Base-by-base conservation (phyloP, 169 alveolate species). In the Eimeria necatrix region DNA sequence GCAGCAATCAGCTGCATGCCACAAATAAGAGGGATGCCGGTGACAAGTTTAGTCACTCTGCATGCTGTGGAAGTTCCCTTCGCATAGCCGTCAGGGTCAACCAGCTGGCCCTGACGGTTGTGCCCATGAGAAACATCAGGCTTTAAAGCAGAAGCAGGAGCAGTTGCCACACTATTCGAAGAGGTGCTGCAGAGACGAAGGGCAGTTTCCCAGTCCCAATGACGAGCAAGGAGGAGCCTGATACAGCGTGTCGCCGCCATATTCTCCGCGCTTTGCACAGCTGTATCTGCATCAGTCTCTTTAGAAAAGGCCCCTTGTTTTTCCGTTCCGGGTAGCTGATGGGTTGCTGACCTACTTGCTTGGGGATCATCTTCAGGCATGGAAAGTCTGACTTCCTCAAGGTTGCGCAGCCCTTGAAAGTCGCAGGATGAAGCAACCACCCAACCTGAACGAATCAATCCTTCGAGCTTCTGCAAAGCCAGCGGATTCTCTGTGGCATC, bases 201-300 rank as follows among this genome's bases (percentile, higher is more conserved):
- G 71, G n/a, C 51, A 51, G 71, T 48, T 53, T 81, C 90, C 90
- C 90, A 81, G 51, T 81, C 90, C 90, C 90, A 81, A 49, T 59
- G 56, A 24, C 90, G 90, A 6, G 90, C 73, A 0, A 81, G 51
- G 12, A 81, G 73, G 46, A 81, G 90, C 53, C 90, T 81, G 71
- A 53, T 22, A 49, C 20, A 59, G 12, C 64, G 68, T 18, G 14
- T 48, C 60, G 70, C 70, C n/a, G 70, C 7, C 24, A 59, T 4
- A 3, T 6, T n/a, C 16, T 6, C 70, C 24, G 14, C 80, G 22
- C 48, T 68, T 68, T 68, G 80, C 26, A n/a, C 46, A 20, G 4
- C 0, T 16, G 80, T 9, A 9, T 18, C 80, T 20, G 14, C 80
- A 18, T 16, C 32, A 20, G 48, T 18, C 46, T 24, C 80, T 48